Evolutionary conservation across 768 basidiomycete species (phyloP).

Genomic region (Cyclocybe cylindracea): DNA sequence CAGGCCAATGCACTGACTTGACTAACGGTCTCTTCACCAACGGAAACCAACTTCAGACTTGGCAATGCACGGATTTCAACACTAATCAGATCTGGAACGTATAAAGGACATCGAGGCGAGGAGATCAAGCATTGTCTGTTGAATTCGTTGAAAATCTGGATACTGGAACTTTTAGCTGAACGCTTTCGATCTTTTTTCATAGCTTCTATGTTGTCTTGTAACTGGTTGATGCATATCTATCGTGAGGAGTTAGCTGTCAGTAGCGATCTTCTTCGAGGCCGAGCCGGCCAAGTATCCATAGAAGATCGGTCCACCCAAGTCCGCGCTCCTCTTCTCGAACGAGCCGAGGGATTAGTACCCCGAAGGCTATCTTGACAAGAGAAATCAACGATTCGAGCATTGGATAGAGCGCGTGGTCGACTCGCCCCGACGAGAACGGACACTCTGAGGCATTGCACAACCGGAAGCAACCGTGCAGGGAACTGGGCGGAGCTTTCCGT

Average conservation of each 20-base stretch:
- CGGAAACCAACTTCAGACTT: slow-evolving; percentile 29
- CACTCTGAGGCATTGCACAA: not conserved
- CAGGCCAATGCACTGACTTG: slow-evolving; percentile 31
- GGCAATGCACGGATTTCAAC: slow-evolving; percentile 31
- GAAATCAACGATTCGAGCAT: slow-evolving; percentile 29
- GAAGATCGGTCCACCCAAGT: slow-evolving; percentile 8
- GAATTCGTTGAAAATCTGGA: too few relatives aligned
- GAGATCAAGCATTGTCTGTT: too few relatives aligned
- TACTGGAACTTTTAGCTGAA: too few relatives aligned
- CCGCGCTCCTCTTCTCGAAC: slow-evolving; percentile 31
- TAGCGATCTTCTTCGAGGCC: slow-evolving; percentile 33
- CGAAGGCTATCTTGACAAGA: slow-evolving; percentile 26
- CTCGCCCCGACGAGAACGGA: not conserved
- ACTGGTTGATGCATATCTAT: too few relatives aligned
- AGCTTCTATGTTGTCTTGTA: too few relatives aligned
- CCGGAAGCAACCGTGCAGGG: not conserved
- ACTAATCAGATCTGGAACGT: slow-evolving; percentile 29
- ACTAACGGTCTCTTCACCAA: slow-evolving; percentile 28
- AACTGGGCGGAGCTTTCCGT: slow-evolving; percentile 9
- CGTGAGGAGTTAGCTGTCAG: too few relatives aligned
- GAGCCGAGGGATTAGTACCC: slow-evolving; percentile 27
- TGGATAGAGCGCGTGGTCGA: slow-evolving; percentile 27
- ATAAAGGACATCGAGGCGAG: not conserved
- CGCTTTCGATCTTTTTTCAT: too few relatives aligned
- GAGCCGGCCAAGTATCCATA: slow-evolving; percentile 35